phyloP scores from a whole-genome alignment of 495 filamentous ascomycete genomes.

The Aspergillus sparsus region DNA sequence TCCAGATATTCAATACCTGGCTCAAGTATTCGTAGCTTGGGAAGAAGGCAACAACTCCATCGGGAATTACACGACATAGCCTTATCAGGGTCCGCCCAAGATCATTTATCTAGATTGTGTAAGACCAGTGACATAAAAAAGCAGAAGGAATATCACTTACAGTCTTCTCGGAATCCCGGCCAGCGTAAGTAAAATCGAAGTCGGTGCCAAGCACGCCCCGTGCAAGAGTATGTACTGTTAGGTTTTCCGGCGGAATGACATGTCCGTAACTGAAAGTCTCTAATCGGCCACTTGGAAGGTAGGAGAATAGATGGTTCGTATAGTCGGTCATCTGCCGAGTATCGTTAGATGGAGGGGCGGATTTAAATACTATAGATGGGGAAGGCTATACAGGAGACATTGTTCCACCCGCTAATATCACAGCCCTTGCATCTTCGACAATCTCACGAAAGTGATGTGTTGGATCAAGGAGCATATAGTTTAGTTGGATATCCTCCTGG shows the following conservation, averaged over 20 bases:
- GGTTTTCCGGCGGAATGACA: slow-evolving; percentile 81
- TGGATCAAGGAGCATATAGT: slow-evolving; percentile 92
- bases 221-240: slow-evolving; percentile 68
- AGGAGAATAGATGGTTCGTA: slow-evolving; percentile 78
- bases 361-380: background rate
- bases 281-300: slow-evolving; percentile 62
- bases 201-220: slow-evolving; percentile 56
- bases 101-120: slow-evolving; percentile 60
- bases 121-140: background rate
- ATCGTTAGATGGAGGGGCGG: slow-evolving; percentile 10
- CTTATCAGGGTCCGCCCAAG: slow-evolving; percentile 73
- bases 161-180: slow-evolving; percentile 60
- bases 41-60: slow-evolving; percentile 95
- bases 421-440: slow-evolving; percentile 80
- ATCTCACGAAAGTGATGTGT: slow-evolving; percentile 88
- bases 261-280: slow-evolving; percentile 89
- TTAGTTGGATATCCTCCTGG: slow-evolving; percentile 60
- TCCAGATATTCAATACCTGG: slow-evolving; percentile 70
- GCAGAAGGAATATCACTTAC: slow-evolving; percentile 31
- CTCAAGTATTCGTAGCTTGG: slow-evolving; percentile 90
- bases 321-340: slow-evolving; percentile 75
- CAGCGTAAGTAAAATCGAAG: slow-evolving; percentile 87
- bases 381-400: slow-evolving; percentile 75
- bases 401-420: slow-evolving; percentile 91
- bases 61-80: slow-evolving; percentile 72